Base-by-base conservation (phyloP, 176 grass and related monocot genomes). In the Thalia dealbata region DNA sequence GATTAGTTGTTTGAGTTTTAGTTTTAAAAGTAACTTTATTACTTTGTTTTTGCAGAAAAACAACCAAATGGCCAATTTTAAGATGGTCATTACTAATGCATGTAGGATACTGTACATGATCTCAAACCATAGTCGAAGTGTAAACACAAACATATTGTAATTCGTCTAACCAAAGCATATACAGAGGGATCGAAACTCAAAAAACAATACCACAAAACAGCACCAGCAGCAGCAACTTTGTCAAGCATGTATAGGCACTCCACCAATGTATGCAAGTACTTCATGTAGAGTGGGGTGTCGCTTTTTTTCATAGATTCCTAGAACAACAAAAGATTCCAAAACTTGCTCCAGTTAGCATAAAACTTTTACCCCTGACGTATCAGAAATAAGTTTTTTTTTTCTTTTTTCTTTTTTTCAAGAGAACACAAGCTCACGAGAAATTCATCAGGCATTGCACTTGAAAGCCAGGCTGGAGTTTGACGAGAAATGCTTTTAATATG, bases 171-270 rank as follows among this genome's bases (percentile, higher is more conserved):
- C 6, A 8, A 48, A 48, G 11, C 6, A 48, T 48, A 13, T 48
- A 48, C 12, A 72, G 22, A 80, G 66, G 30, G 7, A 66, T 11
- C 67, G 18, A 76, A 71, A 54, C 48, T 78, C 16, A 79, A 59
- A 61, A 69, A 76, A 67, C 29, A 75, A 58, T 99, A 99, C 95
- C 95, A 99, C 82, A 99, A 81, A 66, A 93, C 80, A 64, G 95
- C 95, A 82, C 95, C 90, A 83, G 83, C 95, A 86, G 95, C 95
- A 68, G 95, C 95, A 81, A 99, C 83, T 87, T 99, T 99, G 83
- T 79, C 83, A 82, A 99, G 95, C 95, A 99, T 92, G 74, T 80
- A 99, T 75, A 99, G 90, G 76, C 95, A 92, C 51, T 99, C 87
- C 48, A 93, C 95, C 78, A 99, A 80, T 73, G 95, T 99, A 85